Conservation (phyloP, 148 eudicot genomes). For the Polygonum aviculare region DNA sequence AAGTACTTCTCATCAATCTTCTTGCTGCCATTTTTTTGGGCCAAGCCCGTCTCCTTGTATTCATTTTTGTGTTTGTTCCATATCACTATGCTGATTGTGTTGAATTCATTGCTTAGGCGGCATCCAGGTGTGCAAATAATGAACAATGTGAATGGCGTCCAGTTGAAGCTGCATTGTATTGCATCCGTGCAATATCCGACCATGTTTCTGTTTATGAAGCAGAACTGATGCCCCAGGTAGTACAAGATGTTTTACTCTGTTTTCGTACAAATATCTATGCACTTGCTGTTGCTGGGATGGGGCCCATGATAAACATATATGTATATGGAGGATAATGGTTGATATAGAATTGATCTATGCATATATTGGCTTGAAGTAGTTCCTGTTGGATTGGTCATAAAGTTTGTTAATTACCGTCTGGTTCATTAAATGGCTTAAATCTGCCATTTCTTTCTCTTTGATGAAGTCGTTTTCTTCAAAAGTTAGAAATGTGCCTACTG, state of each 20-base stretch:
- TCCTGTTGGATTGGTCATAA: background rate
- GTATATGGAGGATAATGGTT: background rate
- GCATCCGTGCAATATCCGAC: conserved; percentile 90
- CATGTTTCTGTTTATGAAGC: conserved; percentile 61
- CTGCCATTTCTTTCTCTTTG: too few species aligned
- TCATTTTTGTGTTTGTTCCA: background rate
- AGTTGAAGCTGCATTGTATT: conserved; percentile 91
- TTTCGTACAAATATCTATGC: background rate
- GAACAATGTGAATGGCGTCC: conserved; percentile 62
- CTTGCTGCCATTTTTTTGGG: background rate
- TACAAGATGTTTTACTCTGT: background rate
- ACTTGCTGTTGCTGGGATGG: background rate
- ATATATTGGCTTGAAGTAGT: background rate
- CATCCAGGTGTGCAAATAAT: conserved; percentile 44
- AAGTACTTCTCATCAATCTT: background rate
- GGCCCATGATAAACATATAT: background rate
- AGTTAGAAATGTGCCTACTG: too few species aligned
- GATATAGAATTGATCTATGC: background rate
- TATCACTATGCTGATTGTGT: conserved; percentile 4
- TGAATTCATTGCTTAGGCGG: conserved; percentile 39
- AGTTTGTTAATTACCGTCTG: background rate
- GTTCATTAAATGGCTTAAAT: too few species aligned
- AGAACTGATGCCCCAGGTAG: conserved; percentile 97
- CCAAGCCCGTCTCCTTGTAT: background rate
- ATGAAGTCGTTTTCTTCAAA: background rate